Evolutionary conservation across 352 stramenopile species (phyloP).

Genomic region (Globisporangium cylindrosporum): DNA sequence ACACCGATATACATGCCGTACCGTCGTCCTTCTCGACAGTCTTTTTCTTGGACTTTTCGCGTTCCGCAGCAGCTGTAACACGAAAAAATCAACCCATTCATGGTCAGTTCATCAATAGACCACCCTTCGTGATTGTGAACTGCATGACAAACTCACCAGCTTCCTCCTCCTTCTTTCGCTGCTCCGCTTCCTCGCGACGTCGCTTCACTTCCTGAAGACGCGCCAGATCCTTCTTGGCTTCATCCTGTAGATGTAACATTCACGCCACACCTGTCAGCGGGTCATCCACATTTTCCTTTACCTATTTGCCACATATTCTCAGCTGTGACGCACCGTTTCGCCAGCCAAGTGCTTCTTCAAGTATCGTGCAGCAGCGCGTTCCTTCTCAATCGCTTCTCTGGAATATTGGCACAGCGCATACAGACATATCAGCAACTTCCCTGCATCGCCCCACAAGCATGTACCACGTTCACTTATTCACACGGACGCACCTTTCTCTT

Average conservation of each 20-base stretch:
- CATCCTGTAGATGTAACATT: slow-evolving; percentile 33
- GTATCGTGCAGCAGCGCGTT: slow-evolving; percentile 66
- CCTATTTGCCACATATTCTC: not conserved
- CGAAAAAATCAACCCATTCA: slow-evolving; percentile 10
- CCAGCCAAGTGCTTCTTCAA: slow-evolving; percentile 83
- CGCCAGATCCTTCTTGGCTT: slow-evolving; percentile 84
- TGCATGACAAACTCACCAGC: slow-evolving; percentile 34
- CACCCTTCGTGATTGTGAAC: not conserved
- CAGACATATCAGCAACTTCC: not conserved
- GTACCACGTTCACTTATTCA: not conserved
- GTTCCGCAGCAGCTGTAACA: slow-evolving; percentile 45
- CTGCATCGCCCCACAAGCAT: not conserved
- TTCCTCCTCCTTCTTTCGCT: slow-evolving; percentile 81
- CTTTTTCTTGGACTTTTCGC: slow-evolving; percentile 68
- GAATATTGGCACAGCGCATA: not conserved
- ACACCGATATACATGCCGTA: slow-evolving; percentile 22
- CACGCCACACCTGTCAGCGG: not conserved
- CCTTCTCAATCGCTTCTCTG: slow-evolving; percentile 85
- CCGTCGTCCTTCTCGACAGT: slow-evolving; percentile 55
- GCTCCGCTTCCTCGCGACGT: slow-evolving; percentile 76
- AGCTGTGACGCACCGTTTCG: slow-evolving; percentile 48
- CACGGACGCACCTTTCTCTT: slow-evolving; percentile 58
- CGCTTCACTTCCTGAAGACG: slow-evolving; percentile 76
- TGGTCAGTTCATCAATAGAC: not conserved
- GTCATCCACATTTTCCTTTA: not conserved